Conservation (phyloP, 2,329 filamentous ascomycete genomes). For the Penicillium griseofulvum region DNA sequence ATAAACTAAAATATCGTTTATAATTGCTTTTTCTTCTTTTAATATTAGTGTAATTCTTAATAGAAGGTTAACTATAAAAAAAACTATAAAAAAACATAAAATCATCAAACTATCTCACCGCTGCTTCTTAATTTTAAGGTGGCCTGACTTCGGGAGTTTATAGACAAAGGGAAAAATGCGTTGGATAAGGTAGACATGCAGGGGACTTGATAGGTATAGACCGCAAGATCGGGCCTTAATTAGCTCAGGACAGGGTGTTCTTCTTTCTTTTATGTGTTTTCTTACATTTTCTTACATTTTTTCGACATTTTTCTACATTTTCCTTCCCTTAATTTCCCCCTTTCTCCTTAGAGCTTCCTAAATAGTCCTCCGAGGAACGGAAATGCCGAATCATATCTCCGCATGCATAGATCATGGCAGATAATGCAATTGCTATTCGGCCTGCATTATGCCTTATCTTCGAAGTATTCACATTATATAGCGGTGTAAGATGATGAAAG, state of each 20-base stretch:
- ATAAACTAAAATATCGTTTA: too few relatives aligned
- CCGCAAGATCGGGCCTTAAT: conserved; percentile 1
- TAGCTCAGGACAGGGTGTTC: not conserved
- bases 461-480: not conserved
- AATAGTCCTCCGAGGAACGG: not conserved
- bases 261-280: not conserved
- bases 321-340: too few relatives aligned
- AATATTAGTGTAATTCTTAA: too few relatives aligned
- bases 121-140: not conserved
- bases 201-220: not conserved
- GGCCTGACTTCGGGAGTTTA: not conserved
- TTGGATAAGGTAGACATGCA: not conserved
- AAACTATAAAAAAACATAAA: too few relatives aligned
- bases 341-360: not conserved
- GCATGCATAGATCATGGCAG: conserved; percentile 17
- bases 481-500: conserved; percentile 4
- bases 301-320: not conserved
- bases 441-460: conserved; percentile 23
- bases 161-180: not conserved
- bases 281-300: not conserved
- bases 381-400: conserved; percentile 3
- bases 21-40: too few relatives aligned
- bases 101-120: not conserved
- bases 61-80: too few relatives aligned
- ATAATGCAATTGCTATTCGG: conserved; percentile 23